Percentiles rank a stretch among this genome's conserved stretches.
These are phyloP conservation scores for rapeseed (Brassica napus) DNA, from an alignment of 345 rosid species.

Conservation along the genomic window Da-Ae NC_063441.1:16022501-16023000, in stretches of 20 bases:
- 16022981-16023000: slow-evolving; percentile 30
- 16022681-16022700: neutral
- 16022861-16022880: neutral
- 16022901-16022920: neutral
- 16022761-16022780: neutral
- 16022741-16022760: neutral
- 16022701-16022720: neutral
- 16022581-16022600: neutral
- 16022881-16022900: neutral
- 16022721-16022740: neutral
- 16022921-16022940: neutral
- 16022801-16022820: neutral
- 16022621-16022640: too few relatives aligned
- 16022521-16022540: neutral
- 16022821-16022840: neutral
- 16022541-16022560: neutral
- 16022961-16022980: neutral
- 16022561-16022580: neutral
- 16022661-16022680: neutral
- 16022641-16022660: too few relatives aligned
- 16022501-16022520: neutral
- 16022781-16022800: neutral
- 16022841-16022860: neutral
- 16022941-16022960: slow-evolving; percentile 4
- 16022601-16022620: too few relatives aligned